phyloP scores from a whole-genome alignment of 2,329 filamentous ascomycete species.

The Canariomyces notabilis region DNA sequence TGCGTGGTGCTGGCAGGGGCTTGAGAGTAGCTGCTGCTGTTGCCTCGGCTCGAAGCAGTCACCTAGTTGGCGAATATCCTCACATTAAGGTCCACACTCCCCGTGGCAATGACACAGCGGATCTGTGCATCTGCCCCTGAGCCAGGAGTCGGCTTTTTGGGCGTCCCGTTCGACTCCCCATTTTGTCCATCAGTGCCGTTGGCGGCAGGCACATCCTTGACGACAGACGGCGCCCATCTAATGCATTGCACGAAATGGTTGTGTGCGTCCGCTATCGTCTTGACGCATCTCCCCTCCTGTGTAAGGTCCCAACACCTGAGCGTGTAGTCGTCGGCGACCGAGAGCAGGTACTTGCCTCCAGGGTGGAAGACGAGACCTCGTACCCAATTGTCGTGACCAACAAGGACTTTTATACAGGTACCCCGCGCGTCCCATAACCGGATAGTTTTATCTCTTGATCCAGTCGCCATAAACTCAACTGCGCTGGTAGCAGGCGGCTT shows the following conservation, averaged over 20 bases:
- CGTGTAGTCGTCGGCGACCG: conserved; percentile 84
- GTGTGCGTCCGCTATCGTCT: conserved; percentile 71
- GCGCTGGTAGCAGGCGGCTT: conserved; percentile 70
- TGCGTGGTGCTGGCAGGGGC: not conserved
- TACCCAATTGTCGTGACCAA: conserved; percentile 94
- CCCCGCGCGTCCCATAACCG: conserved; percentile 84
- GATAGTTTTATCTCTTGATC: conserved; percentile 85
- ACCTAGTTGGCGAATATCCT: conserved; percentile 64
- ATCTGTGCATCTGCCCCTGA: conserved; percentile 56
- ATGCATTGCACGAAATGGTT: conserved; percentile 82
- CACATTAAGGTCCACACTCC: conserved; percentile 75
- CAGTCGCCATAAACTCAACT: conserved; percentile 86
- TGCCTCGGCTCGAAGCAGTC: not conserved
- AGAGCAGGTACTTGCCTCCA: conserved; percentile 83
- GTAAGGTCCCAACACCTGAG: conserved; percentile 89
- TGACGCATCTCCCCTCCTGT: conserved; percentile 87
- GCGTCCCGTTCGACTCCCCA: conserved; percentile 32
- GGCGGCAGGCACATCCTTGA: conserved; percentile 50
- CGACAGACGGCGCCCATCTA: conserved; percentile 75
- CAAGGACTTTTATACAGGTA: conserved; percentile 74
- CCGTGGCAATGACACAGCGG: conserved; percentile 80
- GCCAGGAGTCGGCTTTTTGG: conserved; percentile 43
- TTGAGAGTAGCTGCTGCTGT: not conserved
- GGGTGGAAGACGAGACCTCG: conserved; percentile 83
- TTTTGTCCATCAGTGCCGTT: conserved; percentile 41